Percentiles rank a stretch among this genome's conserved stretches.
Conservation (phyloP, 352 stramenopile genomes). For the Phytophthora tubulina region DNA sequence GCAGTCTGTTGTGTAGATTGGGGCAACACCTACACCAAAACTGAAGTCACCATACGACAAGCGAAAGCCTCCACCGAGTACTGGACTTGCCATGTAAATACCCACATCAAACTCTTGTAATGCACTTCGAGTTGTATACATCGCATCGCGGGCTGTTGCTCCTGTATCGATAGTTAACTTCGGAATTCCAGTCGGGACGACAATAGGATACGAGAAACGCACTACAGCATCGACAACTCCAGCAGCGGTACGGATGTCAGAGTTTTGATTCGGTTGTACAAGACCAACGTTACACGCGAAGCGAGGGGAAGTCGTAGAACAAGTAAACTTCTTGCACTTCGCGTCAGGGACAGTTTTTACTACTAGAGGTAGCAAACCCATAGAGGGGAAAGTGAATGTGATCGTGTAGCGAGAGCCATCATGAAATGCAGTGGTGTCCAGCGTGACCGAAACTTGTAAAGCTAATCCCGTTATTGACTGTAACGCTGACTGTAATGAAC, state of each 20-base stretch:
- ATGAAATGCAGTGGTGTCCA: conserved; percentile 54
- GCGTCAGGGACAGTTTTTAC: conserved; percentile 27
- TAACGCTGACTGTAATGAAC: conserved; percentile 52
- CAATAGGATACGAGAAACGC: conserved; percentile 59
- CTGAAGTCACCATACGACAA: conserved; percentile 72
- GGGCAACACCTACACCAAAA: conserved; percentile 27
- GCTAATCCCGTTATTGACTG: conserved; percentile 52
- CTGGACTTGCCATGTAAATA: conserved; percentile 50
- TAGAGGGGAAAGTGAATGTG: conserved; percentile 63
- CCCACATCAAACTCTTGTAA: conserved; percentile 75
- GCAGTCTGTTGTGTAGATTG: conserved; percentile 57
- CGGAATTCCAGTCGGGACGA: conserved; percentile 43
- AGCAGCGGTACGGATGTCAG: conserved; percentile 43
- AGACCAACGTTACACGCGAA: conserved; percentile 49
- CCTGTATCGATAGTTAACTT: conserved; percentile 59
- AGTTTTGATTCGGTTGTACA: conserved; percentile 59
- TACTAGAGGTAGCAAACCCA: conserved; percentile 52
- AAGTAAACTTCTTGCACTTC: conserved; percentile 51
- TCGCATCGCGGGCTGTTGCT: conserved; percentile 34
- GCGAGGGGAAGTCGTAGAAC: conserved; percentile 18
- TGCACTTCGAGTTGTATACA: conserved; percentile 55
- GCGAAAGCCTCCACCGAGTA: conserved; percentile 58
- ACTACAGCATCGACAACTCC: conserved; percentile 65
- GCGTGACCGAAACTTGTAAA: conserved; percentile 49
- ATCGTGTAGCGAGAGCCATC: conserved; percentile 61